These are phyloP conservation scores for Trichoderma aggressivum DNA, from an alignment of 2,329 filamentous ascomycete genomes.

Conservation along the genomic window DNA sequence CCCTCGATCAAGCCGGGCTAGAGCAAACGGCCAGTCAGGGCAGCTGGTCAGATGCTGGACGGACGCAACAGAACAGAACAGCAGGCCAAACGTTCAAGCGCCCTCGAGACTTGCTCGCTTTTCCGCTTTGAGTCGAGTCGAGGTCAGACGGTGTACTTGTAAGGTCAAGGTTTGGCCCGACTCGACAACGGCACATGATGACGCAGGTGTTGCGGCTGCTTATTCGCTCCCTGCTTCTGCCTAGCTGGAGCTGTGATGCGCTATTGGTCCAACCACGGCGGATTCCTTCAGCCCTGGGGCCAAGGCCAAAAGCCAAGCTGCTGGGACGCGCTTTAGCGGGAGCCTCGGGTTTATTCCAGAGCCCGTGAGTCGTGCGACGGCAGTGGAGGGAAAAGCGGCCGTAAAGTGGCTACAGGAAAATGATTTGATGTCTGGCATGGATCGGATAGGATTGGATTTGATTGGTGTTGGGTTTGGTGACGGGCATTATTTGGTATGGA, in stretches of 20 bases:
- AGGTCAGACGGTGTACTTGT: slow-evolving; percentile 13
- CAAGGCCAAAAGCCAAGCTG: neutral
- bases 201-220: slow-evolving; percentile 6
- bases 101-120: neutral
- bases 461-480: neutral
- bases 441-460: neutral
- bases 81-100: neutral
- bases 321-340: slow-evolving; percentile 4
- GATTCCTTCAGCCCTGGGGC: neutral
- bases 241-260: slow-evolving; percentile 8
- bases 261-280: neutral
- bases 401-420: neutral
- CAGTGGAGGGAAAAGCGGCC: too few relatives aligned
- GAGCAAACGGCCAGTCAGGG: neutral
- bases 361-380: slow-evolving; percentile 10
- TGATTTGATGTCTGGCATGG: neutral
- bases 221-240: slow-evolving; percentile 15
- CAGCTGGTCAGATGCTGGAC: neutral
- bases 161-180: slow-evolving; percentile 10
- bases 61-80: too few relatives aligned
- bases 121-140: neutral
- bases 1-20: neutral
- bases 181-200: slow-evolving; percentile 14
- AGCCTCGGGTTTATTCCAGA: slow-evolving; percentile 11
- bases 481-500: neutral